Conservation (phyloP, 208 protist species). For the Leptomonas pyrrhocoris region DNA sequence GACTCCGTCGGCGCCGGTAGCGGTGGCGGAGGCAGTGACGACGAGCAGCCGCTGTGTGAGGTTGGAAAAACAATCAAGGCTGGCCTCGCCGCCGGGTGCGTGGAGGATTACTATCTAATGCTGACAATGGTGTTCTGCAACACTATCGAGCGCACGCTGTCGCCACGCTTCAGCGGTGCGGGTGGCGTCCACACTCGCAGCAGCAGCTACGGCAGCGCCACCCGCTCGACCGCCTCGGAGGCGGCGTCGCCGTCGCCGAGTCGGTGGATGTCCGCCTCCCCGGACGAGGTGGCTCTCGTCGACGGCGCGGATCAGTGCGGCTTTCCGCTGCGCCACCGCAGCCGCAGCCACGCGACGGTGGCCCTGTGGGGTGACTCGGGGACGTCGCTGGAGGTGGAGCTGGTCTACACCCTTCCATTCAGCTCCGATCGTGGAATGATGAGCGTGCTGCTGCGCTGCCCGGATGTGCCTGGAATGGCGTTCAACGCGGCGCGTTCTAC, state of each 20-base stretch:
- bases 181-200: background rate
- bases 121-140: constrained; percentile 73
- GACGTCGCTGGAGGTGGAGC: constrained; percentile 29
- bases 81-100: background rate
- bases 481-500: constrained; percentile 23
- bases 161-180: constrained; percentile 4
- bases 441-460: constrained; percentile 66
- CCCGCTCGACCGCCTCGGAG: background rate
- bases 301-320: constrained; percentile 75
- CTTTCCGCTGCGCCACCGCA: constrained; percentile 54
- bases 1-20: constrained; percentile 1
- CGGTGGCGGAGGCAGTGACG: background rate
- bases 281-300: constrained; percentile 93
- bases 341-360: constrained; percentile 33
- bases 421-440: constrained; percentile 83
- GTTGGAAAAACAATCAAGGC: constrained; percentile 11
- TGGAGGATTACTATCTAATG: constrained; percentile 42
- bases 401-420: constrained; percentile 72
- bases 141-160: constrained; percentile 51
- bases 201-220: constrained; percentile 8
- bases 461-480: constrained; percentile 5
- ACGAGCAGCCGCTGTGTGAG: constrained; percentile 12
- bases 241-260: background rate
- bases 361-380: constrained; percentile 24
- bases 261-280: constrained; percentile 85